phyloP scores from a whole-genome alignment of 768 basidiomycete species.

The Rhodocollybia butyracea region DNA sequence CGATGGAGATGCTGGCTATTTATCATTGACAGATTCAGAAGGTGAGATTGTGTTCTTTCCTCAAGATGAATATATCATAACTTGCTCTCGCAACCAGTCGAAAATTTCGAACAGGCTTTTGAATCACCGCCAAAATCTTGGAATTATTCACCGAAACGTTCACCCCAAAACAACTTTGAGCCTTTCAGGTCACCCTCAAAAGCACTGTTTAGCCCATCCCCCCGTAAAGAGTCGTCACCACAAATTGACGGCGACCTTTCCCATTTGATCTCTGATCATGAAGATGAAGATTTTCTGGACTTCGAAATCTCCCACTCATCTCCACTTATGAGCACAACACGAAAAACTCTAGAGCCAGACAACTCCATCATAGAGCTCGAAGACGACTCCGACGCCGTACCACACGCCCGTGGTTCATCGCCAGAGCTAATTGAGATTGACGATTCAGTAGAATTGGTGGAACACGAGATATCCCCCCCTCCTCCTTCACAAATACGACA shows the following conservation, averaged over 20 bases:
- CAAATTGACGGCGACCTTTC: slow-evolving; percentile 40
- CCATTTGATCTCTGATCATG: slow-evolving; percentile 61
- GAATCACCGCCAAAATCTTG: neutral
- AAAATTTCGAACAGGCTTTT: slow-evolving; percentile 7
- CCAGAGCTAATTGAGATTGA: slow-evolving; percentile 9
- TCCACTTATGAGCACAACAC: slow-evolving; percentile 22
- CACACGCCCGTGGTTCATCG: neutral
- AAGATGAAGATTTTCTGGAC: slow-evolving; percentile 55
- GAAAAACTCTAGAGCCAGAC: neutral
- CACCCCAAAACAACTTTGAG: too few species aligned
- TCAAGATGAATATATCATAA: slow-evolving; percentile 1
- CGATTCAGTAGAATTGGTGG: slow-evolving; percentile 22
- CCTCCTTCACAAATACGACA: slow-evolving; percentile 1
- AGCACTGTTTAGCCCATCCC: too few species aligned
- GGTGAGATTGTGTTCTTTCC: neutral
- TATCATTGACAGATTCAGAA: slow-evolving; percentile 18
- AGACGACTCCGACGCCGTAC: neutral
- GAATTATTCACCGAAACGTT: too few species aligned
- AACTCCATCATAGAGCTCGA: neutral
- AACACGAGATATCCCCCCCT: neutral
- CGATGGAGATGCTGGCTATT: slow-evolving; percentile 7
- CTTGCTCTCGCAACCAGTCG: neutral
- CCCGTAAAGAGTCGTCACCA: neutral
- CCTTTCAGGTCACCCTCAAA: too few species aligned
- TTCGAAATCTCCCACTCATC: slow-evolving; percentile 54